These are phyloP conservation scores for Chaetoscypha palmicola DNA, from an alignment of 2,329 filamentous ascomycete species.

Conservation along the genomic window DNA sequence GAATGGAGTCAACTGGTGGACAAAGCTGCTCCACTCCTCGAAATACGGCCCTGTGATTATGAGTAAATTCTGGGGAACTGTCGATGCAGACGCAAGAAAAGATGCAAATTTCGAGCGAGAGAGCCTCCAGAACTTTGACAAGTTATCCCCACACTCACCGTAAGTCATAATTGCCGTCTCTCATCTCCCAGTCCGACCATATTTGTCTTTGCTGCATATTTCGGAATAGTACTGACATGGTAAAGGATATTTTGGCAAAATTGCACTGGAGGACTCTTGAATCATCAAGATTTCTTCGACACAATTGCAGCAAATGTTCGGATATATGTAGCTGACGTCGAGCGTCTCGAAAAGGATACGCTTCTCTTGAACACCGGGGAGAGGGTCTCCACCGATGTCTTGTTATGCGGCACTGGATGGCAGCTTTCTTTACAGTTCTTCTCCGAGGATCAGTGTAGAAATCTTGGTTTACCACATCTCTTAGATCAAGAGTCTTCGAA, in stretches of 20 bases:
- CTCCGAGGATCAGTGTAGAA: slow-evolving; percentile 14
- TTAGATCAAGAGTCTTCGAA: slow-evolving; percentile 13
- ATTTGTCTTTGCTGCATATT: background rate
- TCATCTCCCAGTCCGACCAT: background rate
- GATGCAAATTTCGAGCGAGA: slow-evolving; percentile 24
- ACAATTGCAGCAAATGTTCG: slow-evolving; percentile 23
- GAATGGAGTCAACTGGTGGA: slow-evolving; percentile 15
- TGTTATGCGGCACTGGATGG: slow-evolving; percentile 28
- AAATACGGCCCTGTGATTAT: slow-evolving; percentile 19
- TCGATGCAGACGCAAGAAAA: slow-evolving; percentile 22
- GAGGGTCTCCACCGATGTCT: slow-evolving; percentile 21
- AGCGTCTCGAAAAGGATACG: slow-evolving; percentile 12
- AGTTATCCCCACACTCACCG: slow-evolving; percentile 23
- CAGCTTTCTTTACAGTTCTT: slow-evolving; percentile 22
- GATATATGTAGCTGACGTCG: slow-evolving; percentile 19
- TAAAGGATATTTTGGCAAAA: slow-evolving; percentile 27
- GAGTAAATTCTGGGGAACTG: slow-evolving; percentile 14
- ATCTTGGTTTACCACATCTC: slow-evolving; percentile 24
- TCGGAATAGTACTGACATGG: background rate
- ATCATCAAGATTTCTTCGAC: slow-evolving; percentile 27
- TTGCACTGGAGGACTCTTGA: slow-evolving; percentile 24
- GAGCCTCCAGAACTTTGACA: slow-evolving; percentile 22
- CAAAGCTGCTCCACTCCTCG: slow-evolving; percentile 9
- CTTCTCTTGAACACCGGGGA: slow-evolving; percentile 14
- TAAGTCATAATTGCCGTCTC: slow-evolving; percentile 10